Base-by-base conservation (phyloP, 179 eudicot species). In the Amaranthus tricolor region DNA sequence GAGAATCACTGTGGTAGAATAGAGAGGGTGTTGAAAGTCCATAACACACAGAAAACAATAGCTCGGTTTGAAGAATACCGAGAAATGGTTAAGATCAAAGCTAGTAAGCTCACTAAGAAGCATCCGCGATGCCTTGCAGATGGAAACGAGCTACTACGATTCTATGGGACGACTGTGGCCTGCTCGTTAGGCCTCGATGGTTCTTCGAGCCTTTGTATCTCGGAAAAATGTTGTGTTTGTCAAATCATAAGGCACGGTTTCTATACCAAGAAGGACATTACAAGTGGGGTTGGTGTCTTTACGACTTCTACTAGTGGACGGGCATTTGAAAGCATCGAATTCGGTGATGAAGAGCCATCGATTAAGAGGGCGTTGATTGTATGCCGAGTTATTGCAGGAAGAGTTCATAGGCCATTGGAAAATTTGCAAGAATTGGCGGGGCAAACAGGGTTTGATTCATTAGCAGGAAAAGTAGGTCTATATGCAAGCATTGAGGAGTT, bases 81-180 rank as follows among this genome's bases (percentile, higher is more conserved):
- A 20, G 97, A 94, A 66, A 77, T 74, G 54, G 97, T 94, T 9
- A 94, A 94, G 75, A 62, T 72, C 66, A 94, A 88, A 74, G 98
- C 98, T 14, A 90, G 97, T 77, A 94, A 87, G 67, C 97, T 94
- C 74, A 87, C 87, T 9, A 94, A 94, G 85, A 94, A 94, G 75
- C 97, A 94, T 68, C 97, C 98, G 6, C 86, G 98, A 9, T 94
- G 98, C 62, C 66, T 94, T 12, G 98, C 98, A 0, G 98, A 94
- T 62, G 98, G 98, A 2, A 94, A 94, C 62, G 98, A 94, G 70
- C 90, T 94, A 2, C 82, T 94, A 55, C 81, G 98, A 74, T 94
- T 94, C 78, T 84, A 89, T 49, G 97, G 98, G 40, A 92, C 98
- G 5, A 90, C 89, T 0, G 70, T 92, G 45, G 84, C 89, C 0